phyloP scores from a whole-genome alignment of 495 filamentous ascomycete genomes.

The Neurospora sp. region DNA sequence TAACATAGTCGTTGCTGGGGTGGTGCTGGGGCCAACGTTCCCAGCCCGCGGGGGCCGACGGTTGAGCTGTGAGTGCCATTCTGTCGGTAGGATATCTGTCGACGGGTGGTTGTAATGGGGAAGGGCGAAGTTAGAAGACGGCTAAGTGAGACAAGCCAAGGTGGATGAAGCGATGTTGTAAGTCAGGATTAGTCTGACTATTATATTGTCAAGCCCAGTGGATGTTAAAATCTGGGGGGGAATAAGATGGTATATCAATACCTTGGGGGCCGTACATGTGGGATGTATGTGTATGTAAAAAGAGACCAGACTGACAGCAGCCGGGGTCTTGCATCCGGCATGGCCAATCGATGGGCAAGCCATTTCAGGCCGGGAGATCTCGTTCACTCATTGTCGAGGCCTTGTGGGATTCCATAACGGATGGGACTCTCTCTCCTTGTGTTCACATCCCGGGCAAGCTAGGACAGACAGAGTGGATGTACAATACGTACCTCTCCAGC shows the following conservation, averaged over 20 bases:
- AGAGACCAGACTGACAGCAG: not conserved
- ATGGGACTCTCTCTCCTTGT: not conserved
- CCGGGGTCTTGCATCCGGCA: conserved; percentile 11
- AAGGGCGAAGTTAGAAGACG: not conserved
- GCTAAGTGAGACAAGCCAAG: not conserved
- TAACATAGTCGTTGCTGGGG: conserved; percentile 21
- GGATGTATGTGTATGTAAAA: not conserved
- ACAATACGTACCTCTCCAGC: conserved; percentile 1
- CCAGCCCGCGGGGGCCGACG: conserved; percentile 26
- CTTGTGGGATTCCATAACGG: not conserved
- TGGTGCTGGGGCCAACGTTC: conserved; percentile 33
- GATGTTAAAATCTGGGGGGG: conserved; percentile 5
- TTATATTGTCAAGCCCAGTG: not conserved
- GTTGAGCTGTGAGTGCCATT: conserved; percentile 31
- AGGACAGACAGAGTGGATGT: conserved; percentile 2
- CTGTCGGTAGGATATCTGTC: conserved; percentile 9
- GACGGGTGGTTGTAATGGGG: not conserved
- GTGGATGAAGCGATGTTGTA: not conserved
- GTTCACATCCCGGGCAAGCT: not conserved
- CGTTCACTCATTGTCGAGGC: conserved; percentile 8
- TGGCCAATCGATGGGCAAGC: conserved; percentile 18
- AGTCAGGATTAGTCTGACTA: not conserved
- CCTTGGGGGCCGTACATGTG: conserved; percentile 2
- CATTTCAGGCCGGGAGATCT: conserved; percentile 12
- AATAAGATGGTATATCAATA: conserved; percentile 16